Evolutionary conservation across 2,329 filamentous ascomycete species (phyloP).

Genomic region (Geosmithia flava): DNA sequence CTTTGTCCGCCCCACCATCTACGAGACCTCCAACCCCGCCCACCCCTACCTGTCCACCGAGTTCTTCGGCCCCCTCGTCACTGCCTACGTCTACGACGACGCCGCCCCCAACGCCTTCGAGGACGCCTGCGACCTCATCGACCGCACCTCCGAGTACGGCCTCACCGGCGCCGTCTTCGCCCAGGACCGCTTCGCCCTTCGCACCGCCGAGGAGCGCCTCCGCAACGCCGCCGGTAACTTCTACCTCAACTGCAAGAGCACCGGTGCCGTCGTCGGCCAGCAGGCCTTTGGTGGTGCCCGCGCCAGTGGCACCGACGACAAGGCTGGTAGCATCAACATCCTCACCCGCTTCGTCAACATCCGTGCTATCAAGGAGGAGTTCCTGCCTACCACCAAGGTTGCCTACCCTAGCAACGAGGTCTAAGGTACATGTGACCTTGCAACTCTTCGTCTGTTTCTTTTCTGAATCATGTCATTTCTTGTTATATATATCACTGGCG

Average conservation of each 20-base stretch:
- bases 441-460: not conserved
- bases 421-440: conserved; percentile 13
- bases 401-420: conserved; percentile 61
- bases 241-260: conserved; percentile 77
- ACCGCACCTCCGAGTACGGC: conserved; percentile 63
- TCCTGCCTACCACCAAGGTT: conserved; percentile 48
- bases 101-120: conserved; percentile 41
- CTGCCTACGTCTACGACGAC: conserved; percentile 70
- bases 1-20: conserved; percentile 76
- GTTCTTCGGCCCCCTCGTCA: conserved; percentile 71
- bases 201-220: conserved; percentile 57
- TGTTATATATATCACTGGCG: not conserved
- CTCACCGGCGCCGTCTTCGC: conserved; percentile 70
- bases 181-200: conserved; percentile 50
- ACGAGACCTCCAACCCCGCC: conserved; percentile 58
- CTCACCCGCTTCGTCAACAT: conserved; percentile 54
- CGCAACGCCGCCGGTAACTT: conserved; percentile 71
- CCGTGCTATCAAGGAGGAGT: conserved; percentile 66
- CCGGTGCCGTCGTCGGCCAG: conserved; percentile 60
- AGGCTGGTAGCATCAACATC: conserved; percentile 54
- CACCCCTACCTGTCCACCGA: conserved; percentile 68
- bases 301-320: conserved; percentile 61
- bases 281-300: conserved; percentile 60
- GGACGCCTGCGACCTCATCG: conserved; percentile 49
- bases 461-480: not conserved